Evolutionary conservation across 192 early-diverging fungal genomes (phyloP).

Genomic region (Linderina pennispora): DNA sequence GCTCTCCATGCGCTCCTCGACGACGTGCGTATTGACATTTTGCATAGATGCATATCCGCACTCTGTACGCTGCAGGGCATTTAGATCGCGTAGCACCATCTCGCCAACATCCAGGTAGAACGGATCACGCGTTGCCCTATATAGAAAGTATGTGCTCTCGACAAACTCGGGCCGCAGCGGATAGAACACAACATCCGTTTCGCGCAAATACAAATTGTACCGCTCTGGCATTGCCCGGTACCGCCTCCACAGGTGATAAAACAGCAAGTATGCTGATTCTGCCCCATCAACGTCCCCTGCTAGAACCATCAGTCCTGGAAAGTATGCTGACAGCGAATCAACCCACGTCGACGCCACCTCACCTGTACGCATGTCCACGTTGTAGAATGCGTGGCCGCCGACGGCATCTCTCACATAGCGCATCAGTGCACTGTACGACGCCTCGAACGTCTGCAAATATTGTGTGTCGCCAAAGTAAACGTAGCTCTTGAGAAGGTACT

Average conservation of each 20-base stretch:
- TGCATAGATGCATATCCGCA: constrained; percentile 80
- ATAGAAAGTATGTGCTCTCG: constrained; percentile 91
- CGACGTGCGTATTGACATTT: constrained; percentile 53
- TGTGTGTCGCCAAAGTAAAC: constrained; percentile 79
- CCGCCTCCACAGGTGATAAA: constrained; percentile 80
- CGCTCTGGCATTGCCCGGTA: constrained; percentile 84
- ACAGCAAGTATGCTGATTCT: constrained; percentile 73
- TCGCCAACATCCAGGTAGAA: constrained; percentile 91
- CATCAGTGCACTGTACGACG: constrained; percentile 64
- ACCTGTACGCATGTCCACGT: constrained; percentile 76
- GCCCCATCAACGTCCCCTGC: constrained; percentile 84
- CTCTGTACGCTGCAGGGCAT: constrained; percentile 54
- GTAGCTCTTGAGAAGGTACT: constrained; percentile 88
- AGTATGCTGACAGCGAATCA: constrained; percentile 86
- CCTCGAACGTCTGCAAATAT: constrained; percentile 71
- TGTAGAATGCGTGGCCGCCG: constrained; percentile 74
- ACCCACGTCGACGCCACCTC: constrained; percentile 69
- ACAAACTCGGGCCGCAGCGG: constrained; percentile 91
- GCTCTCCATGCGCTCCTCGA: constrained; percentile 91
- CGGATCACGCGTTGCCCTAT: constrained; percentile 82
- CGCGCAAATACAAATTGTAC: constrained; percentile 67
- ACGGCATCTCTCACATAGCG: constrained; percentile 57
- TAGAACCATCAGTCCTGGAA: constrained; percentile 88
- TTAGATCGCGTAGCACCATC: constrained; percentile 75
- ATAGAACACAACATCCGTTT: constrained; percentile 64